Base-by-base conservation (phyloP, 768 basidiomycete species). In the Lentinula edodes region DNA sequence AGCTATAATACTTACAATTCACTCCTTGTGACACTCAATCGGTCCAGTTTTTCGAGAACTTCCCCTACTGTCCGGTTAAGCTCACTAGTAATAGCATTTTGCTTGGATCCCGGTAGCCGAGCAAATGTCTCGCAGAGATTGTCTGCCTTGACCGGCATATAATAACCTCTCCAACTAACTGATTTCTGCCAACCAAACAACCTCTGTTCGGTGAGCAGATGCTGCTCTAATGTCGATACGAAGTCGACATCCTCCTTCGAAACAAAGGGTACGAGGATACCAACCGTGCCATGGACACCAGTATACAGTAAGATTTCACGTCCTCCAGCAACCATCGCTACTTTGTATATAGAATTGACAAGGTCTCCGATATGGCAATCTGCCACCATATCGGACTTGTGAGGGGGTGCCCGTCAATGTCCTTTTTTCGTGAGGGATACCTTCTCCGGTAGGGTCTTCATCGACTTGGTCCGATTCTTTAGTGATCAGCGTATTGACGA, bases 171-270 rank as follows among this genome's bases (percentile, higher is more conserved):
- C 87, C 95, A 98, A 39, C 90, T 84, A 99, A 81, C 71, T 98
- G 96, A 70, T 98, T 97, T 58, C 97, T 81, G 2, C 97, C 96
- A 36, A 97, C 87, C n/a, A 95, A 72, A 66, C 90, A 92, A 67
- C n/a, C 84, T 74, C 72, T 93, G 90, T 72, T 96, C 93, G 34
- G 91, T 89, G 57, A 95, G 87, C 86, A 95, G 88, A 74, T 96
- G 95, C 74, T 94, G 92, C 75, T 98, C 95, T 62, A 98, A 78
- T n/a, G 94, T 96, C 60, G 93, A 91, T 73, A 98, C 95, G 71
- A 98, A 96, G 69, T 99, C 96, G 50, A 98, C 94, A 71, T 98
- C 97, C 71, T 98, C 96, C 76, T 94, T 95, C 15, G 94, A 95
- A 52, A 93, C 88, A 66, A 99, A 96, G 0, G 97, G 96, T 1